Evolutionary conservation across 2,329 filamentous ascomycete species (phyloP).

Genomic region (Xylaria sp.): DNA sequence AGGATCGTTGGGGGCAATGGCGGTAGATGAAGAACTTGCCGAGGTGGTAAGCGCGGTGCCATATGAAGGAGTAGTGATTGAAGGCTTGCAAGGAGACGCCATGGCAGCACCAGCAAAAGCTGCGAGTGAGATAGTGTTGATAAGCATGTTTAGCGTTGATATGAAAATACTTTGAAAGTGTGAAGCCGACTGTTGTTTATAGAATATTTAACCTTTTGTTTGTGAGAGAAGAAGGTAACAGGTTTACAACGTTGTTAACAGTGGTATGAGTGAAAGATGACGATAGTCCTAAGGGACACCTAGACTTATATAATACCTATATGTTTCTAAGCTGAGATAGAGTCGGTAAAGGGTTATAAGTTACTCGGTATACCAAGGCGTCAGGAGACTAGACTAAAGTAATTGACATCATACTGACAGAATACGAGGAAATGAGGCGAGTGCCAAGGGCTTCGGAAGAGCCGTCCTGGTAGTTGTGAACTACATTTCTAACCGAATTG

Average conservation of each 20-base stretch:
- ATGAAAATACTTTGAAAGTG: background rate
- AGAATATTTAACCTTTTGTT: background rate
- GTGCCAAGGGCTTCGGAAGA: slow-evolving; percentile 14
- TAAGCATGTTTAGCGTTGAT: slow-evolving; percentile 42
- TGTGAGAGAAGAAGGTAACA: background rate
- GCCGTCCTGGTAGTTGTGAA: slow-evolving; percentile 12
- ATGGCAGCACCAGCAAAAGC: slow-evolving; percentile 50
- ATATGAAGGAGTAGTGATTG: slow-evolving; percentile 10
- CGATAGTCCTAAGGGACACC: background rate
- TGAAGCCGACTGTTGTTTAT: background rate
- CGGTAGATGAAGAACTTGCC: slow-evolving; percentile 35
- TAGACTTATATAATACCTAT: slow-evolving; percentile 14
- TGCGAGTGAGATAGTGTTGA: slow-evolving; percentile 65
- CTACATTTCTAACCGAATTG: background rate
- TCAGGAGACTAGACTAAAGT: background rate
- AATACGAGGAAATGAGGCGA: slow-evolving; percentile 22
- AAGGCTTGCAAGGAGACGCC: slow-evolving; percentile 16
- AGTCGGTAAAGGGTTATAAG: background rate
- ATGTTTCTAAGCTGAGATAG: slow-evolving; percentile 2
- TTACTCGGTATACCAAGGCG: background rate
- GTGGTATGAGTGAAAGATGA: background rate
- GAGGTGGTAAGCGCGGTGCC: slow-evolving; percentile 37
- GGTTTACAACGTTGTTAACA: background rate
- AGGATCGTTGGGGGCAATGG: slow-evolving; percentile 45
- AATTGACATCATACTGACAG: slow-evolving; percentile 13